phyloP scores from a whole-genome alignment of 2,329 filamentous ascomycete species.

The Periconia sp. region DNA sequence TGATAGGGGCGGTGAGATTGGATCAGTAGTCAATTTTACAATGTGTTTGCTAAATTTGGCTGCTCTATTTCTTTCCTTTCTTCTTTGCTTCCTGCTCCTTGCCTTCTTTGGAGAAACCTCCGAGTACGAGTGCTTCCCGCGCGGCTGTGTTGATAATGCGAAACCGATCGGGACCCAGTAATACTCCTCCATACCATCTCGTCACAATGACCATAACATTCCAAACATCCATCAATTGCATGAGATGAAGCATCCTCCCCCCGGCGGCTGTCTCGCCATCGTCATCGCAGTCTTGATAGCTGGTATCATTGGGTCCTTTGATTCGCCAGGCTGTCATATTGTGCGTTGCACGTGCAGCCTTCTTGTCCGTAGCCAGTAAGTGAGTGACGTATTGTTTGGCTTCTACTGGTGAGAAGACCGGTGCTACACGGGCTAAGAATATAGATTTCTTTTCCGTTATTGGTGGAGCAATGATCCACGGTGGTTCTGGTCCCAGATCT shows the following conservation, averaged over 20 bases:
- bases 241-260: conserved; percentile 80
- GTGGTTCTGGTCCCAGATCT: conserved; percentile 53
- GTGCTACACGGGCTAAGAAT: conserved; percentile 80
- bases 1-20: no score
- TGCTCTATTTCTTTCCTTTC: conserved; percentile 39
- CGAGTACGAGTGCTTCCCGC: conserved; percentile 81
- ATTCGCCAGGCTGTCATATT: conserved; percentile 97
- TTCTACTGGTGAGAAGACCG: conserved; percentile 71
- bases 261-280: conserved; percentile 95
- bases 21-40: no score
- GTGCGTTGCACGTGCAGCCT: conserved; percentile 84
- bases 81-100: conserved; percentile 36
- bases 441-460: conserved; percentile 84
- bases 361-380: conserved; percentile 81
- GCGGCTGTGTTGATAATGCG: conserved; percentile 87
- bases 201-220: conserved; percentile 91
- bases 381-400: conserved; percentile 75
- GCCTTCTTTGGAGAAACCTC: conserved; percentile 69
- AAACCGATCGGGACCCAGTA: conserved; percentile 87
- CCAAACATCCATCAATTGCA: conserved; percentile 96
- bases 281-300: conserved; percentile 91
- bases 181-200: conserved; percentile 92
- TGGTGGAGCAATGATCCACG: conserved; percentile 77
- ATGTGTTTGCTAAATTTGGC: no score
- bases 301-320: conserved; percentile 60